A percentile compares a stretch with the other conserved stretches of the same genome.
These are phyloP conservation scores for Russula foetens DNA, from an alignment of 768 basidiomycete genomes.

Conservation along the genomic window DNA sequence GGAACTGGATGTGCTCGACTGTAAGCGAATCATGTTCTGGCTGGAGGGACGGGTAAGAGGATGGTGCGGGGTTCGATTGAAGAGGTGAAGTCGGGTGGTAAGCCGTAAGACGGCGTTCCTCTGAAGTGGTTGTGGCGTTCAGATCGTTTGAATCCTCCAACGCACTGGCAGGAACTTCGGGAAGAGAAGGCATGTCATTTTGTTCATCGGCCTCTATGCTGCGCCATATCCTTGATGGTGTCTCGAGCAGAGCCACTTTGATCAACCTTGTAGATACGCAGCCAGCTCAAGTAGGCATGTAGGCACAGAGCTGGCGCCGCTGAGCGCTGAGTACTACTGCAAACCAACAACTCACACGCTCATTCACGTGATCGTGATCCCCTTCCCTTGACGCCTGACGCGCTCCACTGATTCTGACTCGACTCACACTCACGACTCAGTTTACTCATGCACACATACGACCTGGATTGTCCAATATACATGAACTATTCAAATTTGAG, in stretches of 20 bases:
- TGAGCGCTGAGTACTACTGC: too few relatives aligned
- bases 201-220: slow-evolving; percentile 73
- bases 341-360: neutral
- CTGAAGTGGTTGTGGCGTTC: slow-evolving; percentile 29
- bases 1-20: slow-evolving; percentile 43
- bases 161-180: slow-evolving; percentile 61
- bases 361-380: slow-evolving; percentile 13
- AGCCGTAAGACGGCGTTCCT: slow-evolving; percentile 32
- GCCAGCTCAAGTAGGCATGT: neutral
- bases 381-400: too few relatives aligned
- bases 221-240: slow-evolving; percentile 79
- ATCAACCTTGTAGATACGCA: neutral
- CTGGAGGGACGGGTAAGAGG: too few relatives aligned
- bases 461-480: slow-evolving; percentile 10
- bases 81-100: slow-evolving; percentile 42
- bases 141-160: slow-evolving; percentile 56
- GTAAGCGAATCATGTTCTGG: slow-evolving; percentile 42
- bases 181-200: slow-evolving; percentile 73
- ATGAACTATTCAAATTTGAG: slow-evolving; percentile 2
- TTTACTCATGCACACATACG: neutral
- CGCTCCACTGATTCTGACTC: too few relatives aligned
- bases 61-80: slow-evolving; percentile 57
- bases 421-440: too few relatives aligned
- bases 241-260: slow-evolving; percentile 39
- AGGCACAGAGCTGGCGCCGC: neutral